phyloP scores from a whole-genome alignment of 768 basidiomycete genomes.

The Dentipellis fragilis region DNA sequence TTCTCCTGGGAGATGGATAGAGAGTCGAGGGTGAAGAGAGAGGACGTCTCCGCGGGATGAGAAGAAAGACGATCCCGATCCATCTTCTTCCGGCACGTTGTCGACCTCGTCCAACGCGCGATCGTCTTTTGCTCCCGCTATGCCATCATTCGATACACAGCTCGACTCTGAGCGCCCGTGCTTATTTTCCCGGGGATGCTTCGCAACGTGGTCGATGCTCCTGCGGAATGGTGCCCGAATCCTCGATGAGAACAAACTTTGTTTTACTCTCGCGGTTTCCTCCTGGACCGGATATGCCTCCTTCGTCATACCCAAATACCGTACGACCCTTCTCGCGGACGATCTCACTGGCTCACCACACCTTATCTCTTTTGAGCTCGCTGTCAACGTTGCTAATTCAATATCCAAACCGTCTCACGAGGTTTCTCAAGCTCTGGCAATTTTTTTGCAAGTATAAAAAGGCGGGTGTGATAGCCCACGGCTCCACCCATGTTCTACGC shows the following conservation, averaged over 20 bases:
- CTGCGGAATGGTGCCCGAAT: not conserved
- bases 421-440: constrained; percentile 12
- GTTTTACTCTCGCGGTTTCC: not conserved
- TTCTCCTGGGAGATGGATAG: not conserved
- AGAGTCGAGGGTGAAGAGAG: not conserved
- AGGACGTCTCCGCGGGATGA: not conserved
- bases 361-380: constrained; percentile 13
- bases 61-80: not conserved
- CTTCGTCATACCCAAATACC: not conserved
- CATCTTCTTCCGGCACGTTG: not conserved
- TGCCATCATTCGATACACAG: not conserved
- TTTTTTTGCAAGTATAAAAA: constrained; percentile 2
- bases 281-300: too few relatives aligned
- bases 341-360: constrained; percentile 7
- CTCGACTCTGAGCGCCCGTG: too few relatives aligned
- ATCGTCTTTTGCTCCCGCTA: not conserved
- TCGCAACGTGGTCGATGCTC: not conserved
- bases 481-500: constrained; percentile 24
- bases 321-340: constrained; percentile 4
- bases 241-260: not conserved
- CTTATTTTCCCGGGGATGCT: not conserved
- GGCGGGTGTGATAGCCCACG: constrained; percentile 4
- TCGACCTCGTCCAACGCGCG: not conserved
- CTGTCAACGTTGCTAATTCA: constrained; percentile 8
- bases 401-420: constrained; percentile 13